phyloP scores from a whole-genome alignment of 306 rosid genomes.

The Cercis canadensis region DNA sequence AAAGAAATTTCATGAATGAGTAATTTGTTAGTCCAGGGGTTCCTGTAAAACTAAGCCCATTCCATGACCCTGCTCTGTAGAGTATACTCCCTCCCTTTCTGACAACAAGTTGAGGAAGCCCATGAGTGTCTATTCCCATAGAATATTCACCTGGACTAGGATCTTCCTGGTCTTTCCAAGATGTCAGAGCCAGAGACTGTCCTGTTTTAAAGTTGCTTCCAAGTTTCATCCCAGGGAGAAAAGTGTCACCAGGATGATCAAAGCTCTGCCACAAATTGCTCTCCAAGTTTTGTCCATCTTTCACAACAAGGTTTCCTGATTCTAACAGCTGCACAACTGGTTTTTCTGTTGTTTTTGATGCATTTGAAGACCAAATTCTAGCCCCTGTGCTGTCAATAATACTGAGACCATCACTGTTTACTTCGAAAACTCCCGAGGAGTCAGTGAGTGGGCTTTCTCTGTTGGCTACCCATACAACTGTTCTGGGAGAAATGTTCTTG shows the following conservation, averaged over 20 bases:
- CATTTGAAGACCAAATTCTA: constrained; percentile 6
- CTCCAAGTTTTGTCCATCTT: neutral
- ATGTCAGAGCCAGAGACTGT: constrained; percentile 17
- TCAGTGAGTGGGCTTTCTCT: neutral
- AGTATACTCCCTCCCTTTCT: neutral
- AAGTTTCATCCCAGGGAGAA: constrained; percentile 40
- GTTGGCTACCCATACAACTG: constrained; percentile 30
- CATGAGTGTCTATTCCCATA: constrained; percentile 9
- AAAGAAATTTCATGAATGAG: neutral
- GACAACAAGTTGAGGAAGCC: constrained; percentile 31
- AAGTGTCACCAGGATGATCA: constrained; percentile 39
- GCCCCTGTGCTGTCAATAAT: neutral
- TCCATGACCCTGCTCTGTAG: constrained; percentile 28
- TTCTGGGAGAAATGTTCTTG: neutral
- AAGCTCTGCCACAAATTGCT: constrained; percentile 34
- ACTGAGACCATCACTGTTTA: neutral
- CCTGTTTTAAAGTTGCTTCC: constrained; percentile 28
- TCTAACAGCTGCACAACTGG: constrained; percentile 38
- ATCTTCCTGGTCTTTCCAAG: constrained; percentile 31
- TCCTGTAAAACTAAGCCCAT: constrained; percentile 24
- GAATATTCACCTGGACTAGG: constrained; percentile 17
- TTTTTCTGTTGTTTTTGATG: constrained; percentile 9
- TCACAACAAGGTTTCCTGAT: constrained; percentile 45
- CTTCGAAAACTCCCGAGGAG: constrained; percentile 6
- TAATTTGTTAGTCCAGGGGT: neutral